These are phyloP conservation scores for Protomyces inundatus DNA, from an alignment of 1,139 yeast genomes.

Conservation along the genomic window DNA sequence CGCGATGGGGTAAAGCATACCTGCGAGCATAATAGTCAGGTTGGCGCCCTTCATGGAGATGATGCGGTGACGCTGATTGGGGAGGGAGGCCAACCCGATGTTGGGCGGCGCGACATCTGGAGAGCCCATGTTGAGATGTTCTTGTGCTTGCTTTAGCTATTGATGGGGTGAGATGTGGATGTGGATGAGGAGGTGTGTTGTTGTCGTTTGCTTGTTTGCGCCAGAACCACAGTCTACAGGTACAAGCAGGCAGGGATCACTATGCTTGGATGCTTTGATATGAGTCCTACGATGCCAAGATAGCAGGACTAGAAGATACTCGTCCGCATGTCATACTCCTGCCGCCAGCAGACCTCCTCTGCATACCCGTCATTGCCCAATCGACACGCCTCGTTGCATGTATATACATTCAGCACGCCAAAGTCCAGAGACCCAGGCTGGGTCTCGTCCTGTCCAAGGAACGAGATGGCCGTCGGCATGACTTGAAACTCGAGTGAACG, in stretches of 20 bases:
- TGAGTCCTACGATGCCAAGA: background rate
- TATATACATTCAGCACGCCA: slow-evolving; percentile 26
- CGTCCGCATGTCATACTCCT: slow-evolving; percentile 24
- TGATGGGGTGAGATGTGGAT: background rate
- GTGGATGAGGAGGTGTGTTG: background rate
- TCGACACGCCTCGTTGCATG: slow-evolving; percentile 24
- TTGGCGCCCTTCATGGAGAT: slow-evolving; percentile 84
- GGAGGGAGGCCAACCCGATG: slow-evolving; percentile 82
- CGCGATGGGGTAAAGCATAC: slow-evolving; percentile 64
- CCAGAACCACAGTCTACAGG: background rate
- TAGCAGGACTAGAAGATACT: slow-evolving; percentile 3
- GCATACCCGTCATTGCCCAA: slow-evolving; percentile 15
- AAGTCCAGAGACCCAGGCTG: slow-evolving; percentile 21
- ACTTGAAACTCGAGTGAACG: slow-evolving; percentile 26
- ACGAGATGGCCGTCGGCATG: slow-evolving; percentile 26
- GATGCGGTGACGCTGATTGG: slow-evolving; percentile 88
- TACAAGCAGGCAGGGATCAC: background rate
- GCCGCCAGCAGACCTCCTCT: slow-evolving; percentile 13
- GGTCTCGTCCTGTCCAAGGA: slow-evolving; percentile 23
- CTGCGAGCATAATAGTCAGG: slow-evolving; percentile 90
- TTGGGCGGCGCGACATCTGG: slow-evolving; percentile 30
- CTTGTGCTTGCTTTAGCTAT: background rate
- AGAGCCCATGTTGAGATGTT: slow-evolving; percentile 1
- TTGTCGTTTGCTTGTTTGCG: background rate
- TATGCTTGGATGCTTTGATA: background rate